These are phyloP conservation scores for Gastrolobium villosum DNA, from an alignment of 306 rosid species.

Conservation along the genomic window DNA sequence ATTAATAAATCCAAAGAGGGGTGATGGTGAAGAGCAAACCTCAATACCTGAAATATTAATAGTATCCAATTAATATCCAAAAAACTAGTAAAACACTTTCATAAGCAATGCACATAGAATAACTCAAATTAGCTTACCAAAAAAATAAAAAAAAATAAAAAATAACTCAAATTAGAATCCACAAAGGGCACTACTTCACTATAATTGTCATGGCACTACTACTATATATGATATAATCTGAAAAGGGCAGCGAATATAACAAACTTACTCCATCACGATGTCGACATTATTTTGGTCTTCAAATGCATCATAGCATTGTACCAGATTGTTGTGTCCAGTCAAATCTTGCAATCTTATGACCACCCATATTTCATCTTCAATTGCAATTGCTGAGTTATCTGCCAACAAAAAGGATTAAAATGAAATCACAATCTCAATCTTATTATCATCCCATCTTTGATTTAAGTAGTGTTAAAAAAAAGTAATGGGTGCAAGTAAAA, in stretches of 20 bases:
- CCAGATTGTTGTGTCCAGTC: slow-evolving; percentile 75
- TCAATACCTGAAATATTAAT: too few species aligned
- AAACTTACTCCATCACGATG: slow-evolving; percentile 82
- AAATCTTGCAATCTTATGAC: slow-evolving; percentile 78
- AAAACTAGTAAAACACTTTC: too few species aligned
- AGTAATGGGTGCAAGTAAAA: neutral
- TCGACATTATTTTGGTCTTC: slow-evolving; percentile 85
- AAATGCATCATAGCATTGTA: slow-evolving; percentile 77
- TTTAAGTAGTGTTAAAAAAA: neutral
- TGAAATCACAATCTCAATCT: neutral
- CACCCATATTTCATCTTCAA: slow-evolving; percentile 79
- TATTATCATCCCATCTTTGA: neutral
- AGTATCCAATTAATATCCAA: too few species aligned
- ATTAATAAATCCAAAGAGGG: too few species aligned
- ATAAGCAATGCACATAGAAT: too few species aligned
- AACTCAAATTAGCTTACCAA: too few species aligned
- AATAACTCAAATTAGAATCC: too few species aligned
- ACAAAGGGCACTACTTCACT: too few species aligned
- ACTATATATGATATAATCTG: neutral
- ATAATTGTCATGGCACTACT: neutral
- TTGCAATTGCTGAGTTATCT: slow-evolving; percentile 76
- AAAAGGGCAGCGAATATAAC: slow-evolving; percentile 37
- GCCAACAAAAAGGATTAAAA: slow-evolving; percentile 31
- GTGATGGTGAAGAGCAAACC: too few species aligned
- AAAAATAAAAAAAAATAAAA: too few species aligned